These are phyloP conservation scores for Fraxinus sp. DNA, from an alignment of 305 asterid species.

Conservation along the genomic window DNA sequence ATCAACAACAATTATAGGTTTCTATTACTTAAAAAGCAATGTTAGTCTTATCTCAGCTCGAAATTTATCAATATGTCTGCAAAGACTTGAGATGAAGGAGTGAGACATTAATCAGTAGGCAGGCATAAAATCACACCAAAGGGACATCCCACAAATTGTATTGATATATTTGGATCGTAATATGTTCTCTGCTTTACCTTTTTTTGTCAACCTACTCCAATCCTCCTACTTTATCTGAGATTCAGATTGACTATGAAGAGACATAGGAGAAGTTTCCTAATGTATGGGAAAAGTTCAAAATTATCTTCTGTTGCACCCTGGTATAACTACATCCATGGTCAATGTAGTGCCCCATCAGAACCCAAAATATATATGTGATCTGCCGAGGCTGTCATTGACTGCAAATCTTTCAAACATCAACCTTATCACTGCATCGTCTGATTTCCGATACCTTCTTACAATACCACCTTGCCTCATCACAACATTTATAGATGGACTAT, in stretches of 20 bases:
- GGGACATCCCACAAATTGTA: not conserved
- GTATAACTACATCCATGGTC: not conserved
- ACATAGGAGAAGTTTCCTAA: not conserved
- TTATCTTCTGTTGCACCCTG: not conserved
- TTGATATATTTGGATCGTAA: not conserved
- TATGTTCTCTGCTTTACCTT: not conserved
- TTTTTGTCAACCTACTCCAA: not conserved
- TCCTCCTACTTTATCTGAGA: not conserved
- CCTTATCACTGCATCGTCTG: not conserved
- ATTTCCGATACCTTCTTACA: not conserved
- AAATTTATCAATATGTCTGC: not conserved
- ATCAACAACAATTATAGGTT: not conserved
- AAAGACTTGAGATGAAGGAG: not conserved
- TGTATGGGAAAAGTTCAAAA: not conserved
- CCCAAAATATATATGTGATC: not conserved
- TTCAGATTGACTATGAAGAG: not conserved
- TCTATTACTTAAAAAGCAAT: not conserved
- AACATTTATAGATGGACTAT: not conserved
- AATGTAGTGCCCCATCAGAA: not conserved
- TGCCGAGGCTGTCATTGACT: not conserved
- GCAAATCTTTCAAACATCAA: not conserved
- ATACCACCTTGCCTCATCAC: not conserved
- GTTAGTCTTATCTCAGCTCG: not conserved
- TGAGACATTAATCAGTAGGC: not conserved
- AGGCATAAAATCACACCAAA: conserved; percentile 1